These are phyloP conservation scores for Chalciporus sphaerocephalus DNA, from an alignment of 768 basidiomycete genomes.

Conservation along the genomic window DNA sequence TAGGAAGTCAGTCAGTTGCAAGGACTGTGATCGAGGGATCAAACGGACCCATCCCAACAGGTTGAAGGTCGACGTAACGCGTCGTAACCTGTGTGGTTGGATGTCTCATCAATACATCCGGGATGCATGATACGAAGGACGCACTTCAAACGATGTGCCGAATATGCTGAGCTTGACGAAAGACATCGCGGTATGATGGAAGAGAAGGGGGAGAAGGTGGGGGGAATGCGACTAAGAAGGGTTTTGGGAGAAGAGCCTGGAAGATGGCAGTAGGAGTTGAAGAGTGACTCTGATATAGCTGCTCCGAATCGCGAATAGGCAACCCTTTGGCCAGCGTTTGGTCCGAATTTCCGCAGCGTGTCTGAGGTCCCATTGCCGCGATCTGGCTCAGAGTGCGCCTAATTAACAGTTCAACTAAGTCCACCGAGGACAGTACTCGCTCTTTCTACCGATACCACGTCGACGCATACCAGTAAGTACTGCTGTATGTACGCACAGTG, in stretches of 20 bases:
- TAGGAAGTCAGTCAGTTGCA: conserved; percentile 16
- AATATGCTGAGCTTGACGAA: conserved; percentile 99
- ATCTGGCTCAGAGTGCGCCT: background rate
- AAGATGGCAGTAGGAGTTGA: conserved; percentile 12
- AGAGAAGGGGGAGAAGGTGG: background rate
- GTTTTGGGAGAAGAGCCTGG: conserved; percentile 5
- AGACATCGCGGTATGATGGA: conserved; percentile 50
- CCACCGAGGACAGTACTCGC: no score
- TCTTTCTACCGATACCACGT: no score
- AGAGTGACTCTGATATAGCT: conserved; percentile 14
- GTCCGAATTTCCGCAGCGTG: conserved; percentile 16
- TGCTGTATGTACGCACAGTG: no score
- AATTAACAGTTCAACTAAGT: no score
- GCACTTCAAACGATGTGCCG: conserved; percentile 93
- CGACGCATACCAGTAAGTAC: no score
- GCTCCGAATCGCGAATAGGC: conserved; percentile 13
- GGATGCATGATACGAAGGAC: conserved; percentile 13
- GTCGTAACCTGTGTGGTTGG: conserved; percentile 74
- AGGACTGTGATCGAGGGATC: conserved; percentile 5
- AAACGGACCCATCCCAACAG: conserved; percentile 93
- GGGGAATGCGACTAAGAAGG: background rate
- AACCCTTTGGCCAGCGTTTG: conserved; percentile 15
- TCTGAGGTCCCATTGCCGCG: conserved; percentile 19
- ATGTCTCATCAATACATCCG: conserved; percentile 18
- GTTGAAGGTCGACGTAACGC: conserved; percentile 98